Conservation (phyloP, 2,329 filamentous ascomycete genomes). For the Waltergamsia citrina region DNA sequence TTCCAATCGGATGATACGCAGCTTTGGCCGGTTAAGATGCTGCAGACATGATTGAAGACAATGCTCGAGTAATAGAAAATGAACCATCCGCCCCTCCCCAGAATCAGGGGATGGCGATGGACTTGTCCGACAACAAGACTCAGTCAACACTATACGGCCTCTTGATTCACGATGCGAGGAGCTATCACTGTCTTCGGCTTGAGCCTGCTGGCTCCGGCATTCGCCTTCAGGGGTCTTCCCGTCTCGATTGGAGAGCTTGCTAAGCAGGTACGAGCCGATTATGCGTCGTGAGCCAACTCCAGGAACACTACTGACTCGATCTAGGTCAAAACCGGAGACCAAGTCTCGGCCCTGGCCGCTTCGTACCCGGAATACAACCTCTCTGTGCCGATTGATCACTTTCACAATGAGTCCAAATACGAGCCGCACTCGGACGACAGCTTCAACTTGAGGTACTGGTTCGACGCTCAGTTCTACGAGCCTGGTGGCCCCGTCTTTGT, state of each 20-base stretch:
- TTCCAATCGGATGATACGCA: too few species aligned
- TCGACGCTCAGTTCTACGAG: conserved; percentile 67
- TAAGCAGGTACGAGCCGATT: conserved; percentile 1
- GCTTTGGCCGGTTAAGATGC: too few species aligned
- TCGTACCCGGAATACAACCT: conserved; percentile 14
- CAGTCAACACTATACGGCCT: too few species aligned
- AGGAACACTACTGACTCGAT: background rate
- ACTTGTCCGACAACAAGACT: too few species aligned
- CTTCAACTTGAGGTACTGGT: conserved; percentile 74
- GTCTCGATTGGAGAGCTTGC: conserved; percentile 2
- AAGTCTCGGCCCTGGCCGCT: background rate
- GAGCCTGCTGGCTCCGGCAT: background rate
- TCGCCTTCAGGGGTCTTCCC: conserved; percentile 1
- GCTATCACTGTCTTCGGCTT: too few species aligned
- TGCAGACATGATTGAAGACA: too few species aligned
- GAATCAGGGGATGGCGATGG: too few species aligned
- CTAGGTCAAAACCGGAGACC: background rate
- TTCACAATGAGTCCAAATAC: conserved; percentile 70
- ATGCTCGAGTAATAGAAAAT: too few species aligned
- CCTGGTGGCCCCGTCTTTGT: conserved; percentile 74
- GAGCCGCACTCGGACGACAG: conserved; percentile 62
- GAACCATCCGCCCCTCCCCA: too few species aligned
- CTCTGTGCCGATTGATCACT: conserved; percentile 62
- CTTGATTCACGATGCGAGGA: too few species aligned
- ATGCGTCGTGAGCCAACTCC: background rate